Evolutionary conservation across 169 alveolate species (phyloP).

Genomic region (Cryptosporidium ubiquitum): DNA sequence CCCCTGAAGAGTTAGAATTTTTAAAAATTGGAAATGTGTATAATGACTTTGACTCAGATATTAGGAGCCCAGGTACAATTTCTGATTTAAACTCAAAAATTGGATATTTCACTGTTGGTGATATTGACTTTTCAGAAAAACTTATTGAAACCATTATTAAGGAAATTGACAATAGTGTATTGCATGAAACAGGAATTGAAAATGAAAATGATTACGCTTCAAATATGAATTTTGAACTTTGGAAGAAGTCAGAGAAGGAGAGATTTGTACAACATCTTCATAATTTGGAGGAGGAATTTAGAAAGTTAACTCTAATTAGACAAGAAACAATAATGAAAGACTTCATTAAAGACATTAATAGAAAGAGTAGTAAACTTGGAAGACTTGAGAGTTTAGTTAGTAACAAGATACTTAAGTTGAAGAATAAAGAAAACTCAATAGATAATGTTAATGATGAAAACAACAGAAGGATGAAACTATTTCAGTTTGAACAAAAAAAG

Average conservation of each 20-base stretch:
- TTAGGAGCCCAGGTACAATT: background rate
- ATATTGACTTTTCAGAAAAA: background rate
- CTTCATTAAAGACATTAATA: constrained; percentile 27
- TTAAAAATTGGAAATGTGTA: background rate
- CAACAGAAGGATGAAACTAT: constrained; percentile 5
- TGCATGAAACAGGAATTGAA: background rate
- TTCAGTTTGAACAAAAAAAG: constrained; percentile 19
- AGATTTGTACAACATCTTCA: constrained; percentile 42
- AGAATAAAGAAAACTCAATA: constrained; percentile 50
- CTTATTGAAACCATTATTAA: background rate
- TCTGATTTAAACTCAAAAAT: constrained; percentile 15
- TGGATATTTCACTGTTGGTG: constrained; percentile 28
- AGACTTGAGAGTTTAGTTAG: constrained; percentile 42
- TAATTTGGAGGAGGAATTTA: constrained; percentile 40
- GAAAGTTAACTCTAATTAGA: constrained; percentile 15
- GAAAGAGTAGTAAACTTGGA: constrained; percentile 31
- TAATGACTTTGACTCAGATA: background rate
- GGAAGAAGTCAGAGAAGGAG: constrained; percentile 62
- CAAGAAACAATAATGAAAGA: constrained; percentile 64
- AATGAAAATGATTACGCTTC: background rate
- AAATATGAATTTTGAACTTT: background rate
- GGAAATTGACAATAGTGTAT: constrained; percentile 1
- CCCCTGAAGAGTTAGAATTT: background rate
- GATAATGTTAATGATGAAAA: constrained; percentile 50
- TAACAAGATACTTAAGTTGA: constrained; percentile 43